Percentiles rank a stretch among this genome's conserved stretches.
Evolutionary conservation across 768 basidiomycete species (phyloP).

Genomic region (Mrakia blollopis): DNA sequence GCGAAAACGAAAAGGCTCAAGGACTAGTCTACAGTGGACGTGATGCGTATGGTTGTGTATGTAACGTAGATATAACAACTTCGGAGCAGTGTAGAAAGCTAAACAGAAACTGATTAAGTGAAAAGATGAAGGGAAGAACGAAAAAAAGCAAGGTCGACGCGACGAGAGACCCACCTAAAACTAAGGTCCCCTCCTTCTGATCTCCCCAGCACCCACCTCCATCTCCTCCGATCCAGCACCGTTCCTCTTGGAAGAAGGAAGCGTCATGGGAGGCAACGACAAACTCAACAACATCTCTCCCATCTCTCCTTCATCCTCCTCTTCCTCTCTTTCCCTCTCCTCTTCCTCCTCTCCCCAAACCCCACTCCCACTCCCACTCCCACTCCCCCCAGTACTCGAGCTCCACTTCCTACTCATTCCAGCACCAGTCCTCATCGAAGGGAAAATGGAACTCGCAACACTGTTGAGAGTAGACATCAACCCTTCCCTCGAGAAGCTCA

Average conservation of each 20-base stretch:
- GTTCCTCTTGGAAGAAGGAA: neutral
- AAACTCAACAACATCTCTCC: constrained; percentile 3
- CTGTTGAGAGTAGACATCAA: neutral
- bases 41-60: neutral
- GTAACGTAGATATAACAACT: too few relatives aligned
- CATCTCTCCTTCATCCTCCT: neutral
- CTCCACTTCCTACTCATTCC: neutral
- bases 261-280: neutral
- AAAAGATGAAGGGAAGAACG: neutral
- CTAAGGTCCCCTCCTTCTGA: neutral
- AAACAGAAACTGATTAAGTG: neutral
- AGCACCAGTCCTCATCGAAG: neutral
- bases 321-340: neutral
- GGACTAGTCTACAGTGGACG: neutral
- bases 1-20: neutral
- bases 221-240: neutral
- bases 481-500: neutral
- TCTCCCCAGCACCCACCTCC: neutral
- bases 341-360: neutral
- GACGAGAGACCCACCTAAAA: neutral
- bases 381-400: neutral
- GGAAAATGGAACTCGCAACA: neutral
- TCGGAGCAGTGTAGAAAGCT: too few relatives aligned
- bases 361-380: neutral
- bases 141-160: neutral